These are phyloP conservation scores for Coffea canephora DNA, from an alignment of 257 asterid species.

Conservation along the genomic window DNA sequence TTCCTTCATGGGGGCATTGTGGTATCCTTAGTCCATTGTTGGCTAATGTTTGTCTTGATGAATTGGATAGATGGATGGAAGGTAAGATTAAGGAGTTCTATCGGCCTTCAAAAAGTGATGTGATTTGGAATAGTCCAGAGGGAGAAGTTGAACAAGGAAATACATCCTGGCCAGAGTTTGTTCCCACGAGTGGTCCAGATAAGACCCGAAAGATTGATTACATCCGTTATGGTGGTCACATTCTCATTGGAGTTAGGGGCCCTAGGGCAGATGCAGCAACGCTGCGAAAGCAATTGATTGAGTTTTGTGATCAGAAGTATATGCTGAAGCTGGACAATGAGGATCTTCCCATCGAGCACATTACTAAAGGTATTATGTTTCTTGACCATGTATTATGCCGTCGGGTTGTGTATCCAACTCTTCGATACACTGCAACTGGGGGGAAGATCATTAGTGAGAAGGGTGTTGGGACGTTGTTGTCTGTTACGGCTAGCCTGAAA, in stretches of 20 bases:
- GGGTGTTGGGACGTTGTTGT: constrained; percentile 88
- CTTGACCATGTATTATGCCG: constrained; percentile 94
- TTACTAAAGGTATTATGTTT: constrained; percentile 95
- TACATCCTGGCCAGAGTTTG: constrained; percentile 99
- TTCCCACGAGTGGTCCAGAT: constrained; percentile 95
- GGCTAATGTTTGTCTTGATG: constrained; percentile 85
- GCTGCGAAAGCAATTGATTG: constrained; percentile 78
- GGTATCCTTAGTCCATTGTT: constrained; percentile 92
- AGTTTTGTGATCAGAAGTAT: constrained; percentile 81
- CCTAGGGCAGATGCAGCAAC: constrained; percentile 97
- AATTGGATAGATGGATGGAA: constrained; percentile 94
- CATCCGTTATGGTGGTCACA: constrained; percentile 88
- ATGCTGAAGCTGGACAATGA: constrained; percentile 92
- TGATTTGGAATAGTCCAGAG: constrained; percentile 83
- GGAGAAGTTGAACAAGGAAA: constrained; percentile 89
- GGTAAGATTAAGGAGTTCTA: constrained; percentile 79
- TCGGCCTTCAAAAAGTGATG: constrained; percentile 77
- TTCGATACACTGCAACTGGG: constrained; percentile 91
- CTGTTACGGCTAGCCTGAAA: constrained; percentile 95
- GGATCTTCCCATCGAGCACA: constrained; percentile 89
- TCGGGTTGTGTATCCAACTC: constrained; percentile 93
- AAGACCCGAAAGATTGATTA: constrained; percentile 91
- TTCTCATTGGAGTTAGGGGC: constrained; percentile 90
- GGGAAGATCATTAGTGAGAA: constrained; percentile 96
- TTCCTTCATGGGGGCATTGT: constrained; percentile 98